phyloP scores from a whole-genome alignment of 352 stramenopile genomes.

The Pythium grandisporangium region DNA sequence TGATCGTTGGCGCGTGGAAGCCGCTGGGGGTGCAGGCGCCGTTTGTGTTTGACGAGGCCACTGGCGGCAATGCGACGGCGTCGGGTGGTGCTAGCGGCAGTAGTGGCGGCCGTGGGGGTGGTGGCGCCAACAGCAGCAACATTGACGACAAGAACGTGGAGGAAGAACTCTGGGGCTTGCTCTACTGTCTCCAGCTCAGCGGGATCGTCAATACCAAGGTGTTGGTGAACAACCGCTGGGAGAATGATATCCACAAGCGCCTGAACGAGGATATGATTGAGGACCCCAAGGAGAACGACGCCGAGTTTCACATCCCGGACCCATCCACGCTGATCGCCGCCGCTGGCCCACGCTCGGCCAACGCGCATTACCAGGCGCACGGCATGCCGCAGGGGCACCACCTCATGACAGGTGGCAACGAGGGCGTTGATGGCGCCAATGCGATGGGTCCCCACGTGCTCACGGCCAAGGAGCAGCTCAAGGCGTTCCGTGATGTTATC shows the following conservation, averaged over 20 bases:
- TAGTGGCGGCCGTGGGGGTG: too few species aligned
- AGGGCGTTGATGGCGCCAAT: constrained; percentile 21
- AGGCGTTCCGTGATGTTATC: constrained; percentile 82
- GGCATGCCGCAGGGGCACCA: constrained; percentile 14
- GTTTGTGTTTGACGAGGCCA: constrained; percentile 52
- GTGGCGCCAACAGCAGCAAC: too few species aligned
- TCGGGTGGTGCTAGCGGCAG: too few species aligned
- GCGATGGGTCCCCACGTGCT: constrained; percentile 24
- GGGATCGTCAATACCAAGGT: constrained; percentile 83
- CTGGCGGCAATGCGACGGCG: constrained; percentile 33
- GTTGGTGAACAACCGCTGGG: constrained; percentile 82
- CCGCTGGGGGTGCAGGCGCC: constrained; percentile 47
- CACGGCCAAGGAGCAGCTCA: constrained; percentile 73
- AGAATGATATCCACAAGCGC: constrained; percentile 86
- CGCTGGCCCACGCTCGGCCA: too few species aligned
- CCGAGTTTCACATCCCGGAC: constrained; percentile 76
- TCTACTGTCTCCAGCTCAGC: constrained; percentile 81
- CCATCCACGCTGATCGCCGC: constrained; percentile 19
- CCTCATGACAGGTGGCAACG: too few species aligned
- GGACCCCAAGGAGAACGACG: constrained; percentile 69
- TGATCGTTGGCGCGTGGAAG: constrained; percentile 78
- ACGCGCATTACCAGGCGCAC: too few species aligned
- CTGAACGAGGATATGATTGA: constrained; percentile 86
- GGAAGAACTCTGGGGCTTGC: constrained; percentile 75
- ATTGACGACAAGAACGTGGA: constrained; percentile 80